Conservation (phyloP, 1,284 basidiomycete species). For the Marasmius fiardii region DNA sequence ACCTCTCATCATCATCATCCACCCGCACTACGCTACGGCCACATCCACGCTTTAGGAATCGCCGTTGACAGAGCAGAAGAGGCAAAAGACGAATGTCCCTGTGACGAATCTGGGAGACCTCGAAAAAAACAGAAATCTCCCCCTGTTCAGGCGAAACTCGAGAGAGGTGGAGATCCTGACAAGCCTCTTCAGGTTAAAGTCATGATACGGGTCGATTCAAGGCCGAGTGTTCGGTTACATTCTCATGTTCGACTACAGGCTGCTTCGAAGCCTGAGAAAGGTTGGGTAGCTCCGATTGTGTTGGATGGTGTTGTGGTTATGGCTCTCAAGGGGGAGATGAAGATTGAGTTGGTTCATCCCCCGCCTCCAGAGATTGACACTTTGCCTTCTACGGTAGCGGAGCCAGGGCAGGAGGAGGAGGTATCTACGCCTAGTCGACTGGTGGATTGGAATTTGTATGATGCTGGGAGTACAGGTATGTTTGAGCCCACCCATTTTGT, state of each 20-base stretch:
- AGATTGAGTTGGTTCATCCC: constrained; percentile 48
- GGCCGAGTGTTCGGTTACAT: constrained; percentile 47
- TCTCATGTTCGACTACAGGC: constrained; percentile 61
- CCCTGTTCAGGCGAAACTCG: constrained; percentile 35
- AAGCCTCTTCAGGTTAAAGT: constrained; percentile 40
- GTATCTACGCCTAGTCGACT: neutral
- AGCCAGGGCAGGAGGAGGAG: neutral
- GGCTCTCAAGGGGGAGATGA: constrained; percentile 48
- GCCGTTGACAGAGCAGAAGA: constrained; percentile 62
- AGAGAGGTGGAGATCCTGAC: constrained; percentile 27
- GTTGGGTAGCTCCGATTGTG: constrained; percentile 39
- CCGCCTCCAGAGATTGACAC: constrained; percentile 52
- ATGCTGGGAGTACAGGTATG: constrained; percentile 55
- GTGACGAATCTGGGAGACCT: constrained; percentile 52
- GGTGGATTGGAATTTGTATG: constrained; percentile 63
- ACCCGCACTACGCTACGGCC: constrained; percentile 37
- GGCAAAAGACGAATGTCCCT: constrained; percentile 61
- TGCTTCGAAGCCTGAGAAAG: constrained; percentile 50
- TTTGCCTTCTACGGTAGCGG: neutral
- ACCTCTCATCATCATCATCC: constrained; percentile 15
- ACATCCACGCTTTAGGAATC: constrained; percentile 51
- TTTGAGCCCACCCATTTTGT: constrained; percentile 3
- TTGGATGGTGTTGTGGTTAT: constrained; percentile 54
- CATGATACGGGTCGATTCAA: constrained; percentile 50
- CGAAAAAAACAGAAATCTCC: constrained; percentile 33